These are phyloP conservation scores for Cystobasidium tubakii DNA, from an alignment of 768 basidiomycete genomes.

Conservation along the genomic window DNA sequence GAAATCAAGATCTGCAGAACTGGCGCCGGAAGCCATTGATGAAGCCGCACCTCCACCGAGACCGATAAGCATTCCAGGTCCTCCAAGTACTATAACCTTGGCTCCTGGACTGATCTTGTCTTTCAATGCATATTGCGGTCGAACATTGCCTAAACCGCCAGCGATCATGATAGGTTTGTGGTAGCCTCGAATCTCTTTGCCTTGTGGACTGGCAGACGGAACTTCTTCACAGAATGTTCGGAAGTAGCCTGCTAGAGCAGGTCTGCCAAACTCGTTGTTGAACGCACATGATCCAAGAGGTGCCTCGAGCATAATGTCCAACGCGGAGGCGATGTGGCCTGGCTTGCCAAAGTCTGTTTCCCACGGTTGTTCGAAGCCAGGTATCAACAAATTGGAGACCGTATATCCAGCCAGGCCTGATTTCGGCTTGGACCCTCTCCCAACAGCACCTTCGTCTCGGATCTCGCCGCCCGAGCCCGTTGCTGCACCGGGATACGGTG, in stretches of 20 bases:
- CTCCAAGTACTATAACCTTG: slow-evolving; percentile 85
- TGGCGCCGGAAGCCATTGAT: slow-evolving; percentile 82
- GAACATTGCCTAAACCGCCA: slow-evolving; percentile 90
- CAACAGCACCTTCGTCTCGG: slow-evolving; percentile 93
- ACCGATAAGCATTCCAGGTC: slow-evolving; percentile 92
- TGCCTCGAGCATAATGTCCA: slow-evolving; percentile 96
- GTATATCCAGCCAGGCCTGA: slow-evolving; percentile 90
- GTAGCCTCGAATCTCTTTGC: slow-evolving; percentile 74
- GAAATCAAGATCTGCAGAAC: slow-evolving; percentile 89
- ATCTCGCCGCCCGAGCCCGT: slow-evolving; percentile 99
- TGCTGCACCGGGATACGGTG: slow-evolving; percentile 95
- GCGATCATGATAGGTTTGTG: slow-evolving; percentile 99
- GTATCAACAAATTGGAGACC: slow-evolving; percentile 86
- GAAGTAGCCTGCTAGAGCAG: slow-evolving; percentile 87
- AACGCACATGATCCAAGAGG: slow-evolving; percentile 91
- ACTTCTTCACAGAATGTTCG: slow-evolving; percentile 79
- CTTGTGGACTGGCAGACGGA: slow-evolving; percentile 51
- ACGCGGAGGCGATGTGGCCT: slow-evolving; percentile 77
- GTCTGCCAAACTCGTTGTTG: slow-evolving; percentile 97
- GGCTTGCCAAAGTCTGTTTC: slow-evolving; percentile 90
- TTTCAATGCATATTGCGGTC: slow-evolving; percentile 75
- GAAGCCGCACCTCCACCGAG: slow-evolving; percentile 94
- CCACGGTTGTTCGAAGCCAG: slow-evolving; percentile 88
- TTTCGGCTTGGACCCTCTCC: slow-evolving; percentile 90
- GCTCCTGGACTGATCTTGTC: slow-evolving; percentile 69